Percentiles rank a stretch among this genome's conserved stretches.
Conservation (phyloP, 192 early-diverging fungal genomes). For the Geosiphon pyriformis region DNA sequence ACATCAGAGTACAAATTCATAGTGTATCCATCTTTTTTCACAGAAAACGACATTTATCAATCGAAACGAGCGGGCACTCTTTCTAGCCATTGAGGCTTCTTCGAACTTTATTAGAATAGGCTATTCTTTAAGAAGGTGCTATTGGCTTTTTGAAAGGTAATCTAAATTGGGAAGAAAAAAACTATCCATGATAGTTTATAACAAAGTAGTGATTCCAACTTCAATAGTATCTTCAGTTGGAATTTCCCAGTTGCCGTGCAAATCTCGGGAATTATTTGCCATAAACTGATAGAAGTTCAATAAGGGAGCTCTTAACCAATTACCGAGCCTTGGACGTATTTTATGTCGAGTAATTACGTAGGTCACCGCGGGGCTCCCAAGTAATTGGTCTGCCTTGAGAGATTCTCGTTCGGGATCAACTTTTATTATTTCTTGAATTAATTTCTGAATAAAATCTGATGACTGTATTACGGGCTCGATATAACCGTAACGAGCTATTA, state of each 20-base stretch:
- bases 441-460: constrained; percentile 3
- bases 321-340: not conserved
- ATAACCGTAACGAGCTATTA: constrained; percentile 15
- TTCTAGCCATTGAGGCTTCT: too few relatives aligned
- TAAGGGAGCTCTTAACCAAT: not conserved
- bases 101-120: too few relatives aligned
- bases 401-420: not conserved
- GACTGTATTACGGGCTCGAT: not conserved
- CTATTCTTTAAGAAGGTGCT: too few relatives aligned
- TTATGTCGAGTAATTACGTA: constrained; percentile 2
- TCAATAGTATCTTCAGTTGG: constrained; percentile 6
- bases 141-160: too few relatives aligned
- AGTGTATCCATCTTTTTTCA: too few relatives aligned
- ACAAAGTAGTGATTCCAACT: constrained; percentile 1
- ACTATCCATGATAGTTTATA: too few relatives aligned
- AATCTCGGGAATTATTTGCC: constrained; percentile 8
- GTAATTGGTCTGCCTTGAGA: not conserved
- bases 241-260: constrained; percentile 11
- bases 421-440: not conserved
- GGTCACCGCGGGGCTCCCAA: not conserved
- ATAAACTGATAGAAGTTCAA: not conserved
- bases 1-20: too few relatives aligned
- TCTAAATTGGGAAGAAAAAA: too few relatives aligned
- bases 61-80: too few relatives aligned
- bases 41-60: too few relatives aligned